Percentiles rank a stretch among this genome's conserved stretches.
These are phyloP conservation scores for Gossypium ekmanianum DNA, from an alignment of 345 rosid species.

Conservation along the genomic window DNA sequence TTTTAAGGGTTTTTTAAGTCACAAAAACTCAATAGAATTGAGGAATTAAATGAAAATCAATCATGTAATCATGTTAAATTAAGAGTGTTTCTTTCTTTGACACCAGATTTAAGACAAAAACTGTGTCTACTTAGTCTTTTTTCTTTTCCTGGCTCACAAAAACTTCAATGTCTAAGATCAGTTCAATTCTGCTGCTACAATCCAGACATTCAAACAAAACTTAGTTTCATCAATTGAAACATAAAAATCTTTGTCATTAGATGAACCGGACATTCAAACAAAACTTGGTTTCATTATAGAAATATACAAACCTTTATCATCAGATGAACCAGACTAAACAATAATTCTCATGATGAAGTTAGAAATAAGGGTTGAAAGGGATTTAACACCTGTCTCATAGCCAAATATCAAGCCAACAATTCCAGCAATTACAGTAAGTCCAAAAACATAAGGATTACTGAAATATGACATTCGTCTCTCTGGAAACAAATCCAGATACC, in stretches of 20 bases:
- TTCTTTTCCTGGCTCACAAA: not conserved
- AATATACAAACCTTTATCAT: not conserved
- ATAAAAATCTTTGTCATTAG: not conserved
- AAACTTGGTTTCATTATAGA: not conserved
- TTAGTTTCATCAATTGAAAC: not conserved
- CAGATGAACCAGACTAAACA: not conserved
- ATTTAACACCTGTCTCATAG: conserved; percentile 68
- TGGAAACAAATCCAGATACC: conserved; percentile 78
- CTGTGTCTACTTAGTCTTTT: not conserved
- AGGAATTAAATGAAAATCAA: not conserved
- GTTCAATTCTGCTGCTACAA: not conserved
- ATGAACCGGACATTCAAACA: not conserved
- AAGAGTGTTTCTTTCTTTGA: not conserved
- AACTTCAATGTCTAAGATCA: not conserved
- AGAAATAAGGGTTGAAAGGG: not conserved
- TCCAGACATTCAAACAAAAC: not conserved
- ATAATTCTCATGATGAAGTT: not conserved
- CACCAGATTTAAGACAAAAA: not conserved
- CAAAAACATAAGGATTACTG: conserved; percentile 56
- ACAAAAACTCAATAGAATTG: not conserved
- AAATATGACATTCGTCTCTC: conserved; percentile 89
- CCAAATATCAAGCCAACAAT: conserved; percentile 94
- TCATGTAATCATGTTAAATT: not conserved
- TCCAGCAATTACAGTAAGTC: conserved; percentile 77
- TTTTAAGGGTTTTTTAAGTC: not conserved